These are phyloP conservation scores for Fusarium metavorans DNA, from an alignment of 2,329 filamentous ascomycete species.

Conservation along the genomic window DNA sequence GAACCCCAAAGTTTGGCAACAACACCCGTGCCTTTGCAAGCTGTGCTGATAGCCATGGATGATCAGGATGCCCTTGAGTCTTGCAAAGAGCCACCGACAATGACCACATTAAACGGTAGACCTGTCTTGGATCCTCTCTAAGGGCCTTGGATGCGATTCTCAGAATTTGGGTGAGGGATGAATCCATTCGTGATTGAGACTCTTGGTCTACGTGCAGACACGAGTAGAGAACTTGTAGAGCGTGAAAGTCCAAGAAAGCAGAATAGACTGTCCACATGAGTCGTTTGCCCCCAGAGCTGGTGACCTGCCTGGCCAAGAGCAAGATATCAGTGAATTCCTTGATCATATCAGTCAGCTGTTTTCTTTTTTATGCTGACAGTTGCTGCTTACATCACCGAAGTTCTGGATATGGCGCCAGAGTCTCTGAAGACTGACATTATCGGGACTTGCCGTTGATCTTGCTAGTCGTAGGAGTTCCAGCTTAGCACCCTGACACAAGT, in stretches of 20 bases:
- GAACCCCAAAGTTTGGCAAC: conserved; percentile 32
- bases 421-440: background rate
- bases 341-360: background rate
- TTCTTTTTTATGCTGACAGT: rapidly evolving
- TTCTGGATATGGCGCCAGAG: conserved; percentile 28
- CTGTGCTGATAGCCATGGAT: conserved; percentile 28
- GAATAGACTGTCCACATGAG: conserved; percentile 42
- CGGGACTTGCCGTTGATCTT: background rate
- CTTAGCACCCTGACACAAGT: conserved; percentile 37
- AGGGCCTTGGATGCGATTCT: conserved; percentile 34
- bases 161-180: conserved; percentile 19
- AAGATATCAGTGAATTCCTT: conserved; percentile 39
- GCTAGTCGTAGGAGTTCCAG: conserved; percentile 29
- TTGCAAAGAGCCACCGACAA: conserved; percentile 34
- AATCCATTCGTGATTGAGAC: background rate
- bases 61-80: background rate
- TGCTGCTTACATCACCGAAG: conserved; percentile 30
- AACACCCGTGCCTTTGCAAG: conserved; percentile 23
- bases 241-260: conserved; percentile 34
- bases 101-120: conserved; percentile 41
- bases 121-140: conserved; percentile 26
- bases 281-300: conserved; percentile 29
- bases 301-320: background rate
- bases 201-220: conserved; percentile 3
- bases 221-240: conserved; percentile 22